A percentile compares a stretch with the other conserved stretches of the same genome.
Evolutionary conservation across 495 filamentous ascomycete species (phyloP).

Genomic region (Penicillium paxilli): DNA sequence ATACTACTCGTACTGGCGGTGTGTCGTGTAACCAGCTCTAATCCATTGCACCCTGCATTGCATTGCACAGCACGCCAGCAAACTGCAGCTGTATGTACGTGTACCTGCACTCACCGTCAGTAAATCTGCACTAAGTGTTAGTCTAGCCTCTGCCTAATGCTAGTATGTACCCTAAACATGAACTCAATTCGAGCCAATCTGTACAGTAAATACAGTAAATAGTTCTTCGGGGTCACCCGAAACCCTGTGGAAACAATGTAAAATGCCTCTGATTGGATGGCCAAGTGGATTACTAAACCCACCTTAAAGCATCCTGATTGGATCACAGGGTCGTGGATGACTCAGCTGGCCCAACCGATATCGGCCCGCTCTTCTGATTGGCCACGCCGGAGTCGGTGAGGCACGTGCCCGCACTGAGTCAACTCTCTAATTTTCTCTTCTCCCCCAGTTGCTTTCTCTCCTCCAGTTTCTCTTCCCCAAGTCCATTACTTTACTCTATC

Average conservation of each 20-base stretch:
- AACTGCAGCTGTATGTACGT: background rate
- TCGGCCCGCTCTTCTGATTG: constrained; percentile 28
- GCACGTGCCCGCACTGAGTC: constrained; percentile 36
- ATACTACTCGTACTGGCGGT: background rate
- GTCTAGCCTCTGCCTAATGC: too few species aligned
- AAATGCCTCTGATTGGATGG: too few species aligned
- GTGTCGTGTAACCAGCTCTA: too few species aligned
- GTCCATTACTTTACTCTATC: constrained; percentile 3
- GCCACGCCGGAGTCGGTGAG: constrained; percentile 31
- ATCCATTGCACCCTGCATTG: background rate
- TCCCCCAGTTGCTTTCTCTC: constrained; percentile 19
- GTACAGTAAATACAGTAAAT: too few species aligned
- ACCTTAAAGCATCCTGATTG: background rate
- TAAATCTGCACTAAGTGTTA: background rate
- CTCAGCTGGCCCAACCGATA: constrained; percentile 11
- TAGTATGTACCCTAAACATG: too few species aligned
- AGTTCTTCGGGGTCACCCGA: too few species aligned
- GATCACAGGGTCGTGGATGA: background rate
- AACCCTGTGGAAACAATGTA: too few species aligned
- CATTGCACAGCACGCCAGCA: too few species aligned
- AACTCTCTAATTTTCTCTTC: constrained; percentile 28
- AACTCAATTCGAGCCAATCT: too few species aligned
- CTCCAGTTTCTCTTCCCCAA: constrained; percentile 11
- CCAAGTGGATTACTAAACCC: background rate
- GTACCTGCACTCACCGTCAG: background rate